These are phyloP conservation scores for Gossypium gossypioides DNA, from an alignment of 441 rosid species.

Conservation along the genomic window DNA sequence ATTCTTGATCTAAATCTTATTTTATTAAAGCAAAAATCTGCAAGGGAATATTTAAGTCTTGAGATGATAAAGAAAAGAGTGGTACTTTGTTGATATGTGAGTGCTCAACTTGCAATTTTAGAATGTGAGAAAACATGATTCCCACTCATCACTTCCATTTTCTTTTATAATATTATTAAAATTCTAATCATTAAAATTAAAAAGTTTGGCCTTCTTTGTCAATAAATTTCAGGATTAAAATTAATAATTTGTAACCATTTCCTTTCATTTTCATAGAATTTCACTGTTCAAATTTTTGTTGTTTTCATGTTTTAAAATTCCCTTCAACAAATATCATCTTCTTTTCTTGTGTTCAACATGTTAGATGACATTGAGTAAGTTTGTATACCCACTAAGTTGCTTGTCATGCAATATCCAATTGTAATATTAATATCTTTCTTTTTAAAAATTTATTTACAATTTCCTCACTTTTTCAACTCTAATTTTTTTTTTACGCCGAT, in stretches of 20 bases:
- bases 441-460: no score
- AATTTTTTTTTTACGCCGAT: no score
- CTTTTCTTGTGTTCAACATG: background rate
- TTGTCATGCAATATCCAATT: background rate
- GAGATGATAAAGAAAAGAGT: background rate
- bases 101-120: constrained; percentile 9
- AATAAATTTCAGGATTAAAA: background rate
- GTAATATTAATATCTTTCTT: background rate
- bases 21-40: background rate
- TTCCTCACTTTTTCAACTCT: no score
- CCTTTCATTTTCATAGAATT: background rate
- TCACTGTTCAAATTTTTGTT: background rate
- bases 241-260: background rate
- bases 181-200: background rate
- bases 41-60: background rate
- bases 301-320: background rate
- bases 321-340: background rate
- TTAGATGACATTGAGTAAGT: background rate
- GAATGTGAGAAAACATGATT: background rate
- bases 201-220: background rate
- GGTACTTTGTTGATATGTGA: background rate
- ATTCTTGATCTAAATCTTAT: no score
- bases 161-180: background rate
- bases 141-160: background rate
- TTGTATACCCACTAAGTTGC: background rate